Base-by-base conservation (phyloP, 768 basidiomycete genomes). In the Podaxis sp. region DNA sequence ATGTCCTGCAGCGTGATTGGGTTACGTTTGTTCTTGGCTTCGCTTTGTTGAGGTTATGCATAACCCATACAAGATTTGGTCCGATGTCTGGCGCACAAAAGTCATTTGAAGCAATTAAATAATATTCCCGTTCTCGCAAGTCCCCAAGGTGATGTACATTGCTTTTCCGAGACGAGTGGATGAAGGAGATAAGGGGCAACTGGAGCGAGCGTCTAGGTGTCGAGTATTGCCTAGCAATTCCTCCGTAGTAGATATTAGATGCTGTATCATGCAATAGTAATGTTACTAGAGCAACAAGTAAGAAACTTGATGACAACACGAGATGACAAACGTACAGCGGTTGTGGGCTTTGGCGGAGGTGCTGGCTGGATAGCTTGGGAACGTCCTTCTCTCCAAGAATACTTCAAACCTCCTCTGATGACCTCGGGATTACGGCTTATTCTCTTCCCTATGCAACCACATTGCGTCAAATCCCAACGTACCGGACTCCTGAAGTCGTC, bases 331-430 rank as follows among this genome's bases (percentile, higher is more conserved):
- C 56, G 15, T 58, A 58, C 56, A 46, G 44, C 28, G 7, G 56
- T 1, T 7, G 56, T 28, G 11, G 49, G 8, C 22, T 28, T 50
- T 12, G 41, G 26, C 15, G 20, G 15, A 12, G 40, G 22, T 46
- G 56, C 22, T 41, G 55, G n/a, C 5, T 10, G 40, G 28, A 57
- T 12, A 33, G 36, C 66, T 61, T 63, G 66, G 20, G 88, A 88
- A 36, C 72, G 76, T 5, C 90, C 90, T 64, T 84, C 77, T 53
- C 72, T 75, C 91, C 92, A 94, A 40, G 75, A 80, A 64, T 91
- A 91, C 74, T 94, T 94, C 67, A 94, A 75, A 17, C 84, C 81
- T 26, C 91, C 90, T 17, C 75, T 80, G 72, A 94, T 94, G 58
- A 75, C 76, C 70, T 89, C 84, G 64, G 89, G 87, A 30, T 71